These are phyloP conservation scores for Eimeria necatrix DNA, from an alignment of 169 alveolate species.

Conservation along the genomic window DNA sequence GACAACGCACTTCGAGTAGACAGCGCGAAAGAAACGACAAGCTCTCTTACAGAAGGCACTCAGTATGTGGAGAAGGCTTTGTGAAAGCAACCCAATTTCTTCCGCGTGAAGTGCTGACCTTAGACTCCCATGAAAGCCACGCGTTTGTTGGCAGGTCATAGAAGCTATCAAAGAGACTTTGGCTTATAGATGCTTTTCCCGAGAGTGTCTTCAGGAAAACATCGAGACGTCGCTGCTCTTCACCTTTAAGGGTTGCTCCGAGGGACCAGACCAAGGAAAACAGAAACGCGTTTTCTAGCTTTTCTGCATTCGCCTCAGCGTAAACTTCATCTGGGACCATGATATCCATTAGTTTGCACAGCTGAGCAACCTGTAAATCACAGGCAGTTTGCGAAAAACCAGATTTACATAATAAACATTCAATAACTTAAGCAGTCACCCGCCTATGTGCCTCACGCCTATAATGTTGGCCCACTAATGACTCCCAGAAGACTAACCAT, in stretches of 20 bases:
- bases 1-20: neutral
- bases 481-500: conserved; percentile 42
- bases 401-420: too few species aligned
- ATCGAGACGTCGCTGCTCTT: conserved; percentile 92
- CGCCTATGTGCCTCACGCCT: too few species aligned
- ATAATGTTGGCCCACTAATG: too few species aligned
- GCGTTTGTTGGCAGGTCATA: conserved; percentile 87
- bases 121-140: conserved; percentile 84
- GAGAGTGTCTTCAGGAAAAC: conserved; percentile 89
- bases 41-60: neutral
- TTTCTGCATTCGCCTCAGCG: conserved; percentile 57
- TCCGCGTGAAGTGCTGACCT: conserved; percentile 72
- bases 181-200: conserved; percentile 87
- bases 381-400: too few species aligned
- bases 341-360: conserved; percentile 90
- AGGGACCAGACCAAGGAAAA: conserved; percentile 95
- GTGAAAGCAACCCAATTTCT: neutral
- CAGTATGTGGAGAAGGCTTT: neutral
- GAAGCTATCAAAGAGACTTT: conserved; percentile 90
- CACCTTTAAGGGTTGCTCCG: conserved; percentile 92
- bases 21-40: neutral
- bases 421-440: too few species aligned
- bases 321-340: conserved; percentile 87
- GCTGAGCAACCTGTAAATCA: conserved; percentile 87
- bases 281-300: conserved; percentile 92